A percentile compares a stretch with the other conserved stretches of the same genome.
These are phyloP conservation scores for Colletotrichum tropicale DNA, from an alignment of 2,329 filamentous ascomycete genomes.

Conservation along the genomic window DNA sequence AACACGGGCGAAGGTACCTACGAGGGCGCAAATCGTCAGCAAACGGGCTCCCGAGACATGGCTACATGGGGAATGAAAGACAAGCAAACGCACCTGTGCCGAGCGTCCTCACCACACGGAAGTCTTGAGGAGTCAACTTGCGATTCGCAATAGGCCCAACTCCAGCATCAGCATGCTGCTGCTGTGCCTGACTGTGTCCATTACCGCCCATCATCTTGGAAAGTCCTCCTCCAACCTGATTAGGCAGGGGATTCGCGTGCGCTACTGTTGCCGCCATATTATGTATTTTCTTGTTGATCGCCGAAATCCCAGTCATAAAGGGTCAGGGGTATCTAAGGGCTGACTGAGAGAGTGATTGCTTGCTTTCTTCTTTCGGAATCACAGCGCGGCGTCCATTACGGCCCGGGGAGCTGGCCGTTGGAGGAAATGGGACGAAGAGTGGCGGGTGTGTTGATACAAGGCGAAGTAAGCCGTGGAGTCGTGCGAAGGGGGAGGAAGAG, in stretches of 20 bases:
- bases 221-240: constrained; percentile 14
- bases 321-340: neutral
- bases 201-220: constrained; percentile 17
- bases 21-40: constrained; percentile 9
- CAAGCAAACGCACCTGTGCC: constrained; percentile 65
- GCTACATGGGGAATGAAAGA: neutral
- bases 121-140: constrained; percentile 58
- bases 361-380: neutral
- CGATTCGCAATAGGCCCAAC: constrained; percentile 13
- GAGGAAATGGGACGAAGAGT: neutral
- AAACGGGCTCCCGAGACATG: constrained; percentile 3
- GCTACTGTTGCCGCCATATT: constrained; percentile 20
- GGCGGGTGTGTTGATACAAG: neutral
- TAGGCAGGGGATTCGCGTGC: constrained; percentile 6
- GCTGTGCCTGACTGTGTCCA: neutral
- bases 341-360: neutral
- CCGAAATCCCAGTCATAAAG: constrained; percentile 16
- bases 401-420: neutral
- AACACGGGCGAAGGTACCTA: constrained; percentile 82
- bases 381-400: constrained; percentile 10
- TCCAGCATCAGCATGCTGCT: constrained; percentile 13
- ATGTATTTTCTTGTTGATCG: constrained; percentile 16
- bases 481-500: neutral
- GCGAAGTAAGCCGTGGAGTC: neutral
- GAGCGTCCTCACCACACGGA: constrained; percentile 75